Evolutionary conservation across 202 grass and related monocot species (phyloP), one percentile per base, ranked within the genome.

Genomic region (Tripidium arundinaceum): DNA sequence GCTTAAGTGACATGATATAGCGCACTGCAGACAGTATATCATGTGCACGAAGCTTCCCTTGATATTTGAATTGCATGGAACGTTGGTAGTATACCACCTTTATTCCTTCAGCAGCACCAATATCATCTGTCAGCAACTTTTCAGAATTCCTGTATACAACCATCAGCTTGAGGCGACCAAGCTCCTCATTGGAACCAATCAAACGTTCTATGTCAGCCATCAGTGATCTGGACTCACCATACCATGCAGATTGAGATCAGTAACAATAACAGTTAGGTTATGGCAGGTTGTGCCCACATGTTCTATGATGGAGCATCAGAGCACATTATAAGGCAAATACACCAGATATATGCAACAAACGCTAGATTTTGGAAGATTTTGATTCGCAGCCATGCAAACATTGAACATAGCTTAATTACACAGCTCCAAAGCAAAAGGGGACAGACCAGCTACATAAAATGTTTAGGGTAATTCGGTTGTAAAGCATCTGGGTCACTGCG

Each of bases 71-170:
- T 82, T 80, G 79, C 63, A 78, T 26, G 1, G 88, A 94, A 54
- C 66, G 80, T 33, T 77, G 92, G 78, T 93, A 98, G 68, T 89
- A 98, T 76, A 93, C 13, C 47, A 93, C 76, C 12, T 87, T 91
- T 84, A 83, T 94, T 75, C 88, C 92, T 72, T 91, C 90, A 77
- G 58, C 84, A 69, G 84, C 86, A 62, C 82, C 92, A 72, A 98
- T 81, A 49, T 88, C 73, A 82, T 94, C 88, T 1, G 88, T 65
- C 33, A 94, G 68, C 69, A 93, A 75, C 84, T 98, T 98, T 77
- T 98, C 92, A 37, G 72, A 88, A 93, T 91, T 94, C 62, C 77
- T 94, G 65, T 98, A 84, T 49, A 98, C 82, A 18, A 89, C 88
- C 90, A 94, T 92, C 84, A 98, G 78, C 65, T 86, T 98, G 77